Conservation (phyloP, 768 basidiomycete species). For the Jaapia argillacea region DNA sequence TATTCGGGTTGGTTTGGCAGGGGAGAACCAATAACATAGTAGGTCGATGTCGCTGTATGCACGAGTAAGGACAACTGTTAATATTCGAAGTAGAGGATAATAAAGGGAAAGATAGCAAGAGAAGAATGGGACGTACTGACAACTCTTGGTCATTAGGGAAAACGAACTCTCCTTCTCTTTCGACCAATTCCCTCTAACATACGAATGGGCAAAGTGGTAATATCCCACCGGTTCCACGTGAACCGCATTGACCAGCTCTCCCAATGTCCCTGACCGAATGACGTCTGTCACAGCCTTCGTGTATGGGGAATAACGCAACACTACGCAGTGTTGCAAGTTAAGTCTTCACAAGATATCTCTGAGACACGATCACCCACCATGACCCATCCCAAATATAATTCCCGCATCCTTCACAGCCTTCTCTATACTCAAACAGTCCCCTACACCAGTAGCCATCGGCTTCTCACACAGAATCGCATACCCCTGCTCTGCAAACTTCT, state of each 20-base stretch:
- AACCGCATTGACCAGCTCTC: slow-evolving; percentile 72
- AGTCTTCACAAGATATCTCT: neutral
- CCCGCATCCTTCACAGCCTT: slow-evolving; percentile 56
- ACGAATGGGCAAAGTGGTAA: slow-evolving; percentile 86
- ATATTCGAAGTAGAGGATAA: slow-evolving; percentile 1
- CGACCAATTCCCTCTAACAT: slow-evolving; percentile 77
- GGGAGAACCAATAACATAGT: slow-evolving; percentile 66
- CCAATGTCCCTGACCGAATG: slow-evolving; percentile 60
- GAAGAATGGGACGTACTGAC: slow-evolving; percentile 52
- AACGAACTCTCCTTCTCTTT: slow-evolving; percentile 64
- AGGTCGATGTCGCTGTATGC: slow-evolving; percentile 80
- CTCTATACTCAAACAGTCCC: slow-evolving; percentile 71
- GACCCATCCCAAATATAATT: slow-evolving; percentile 79
- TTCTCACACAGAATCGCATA: slow-evolving; percentile 92
- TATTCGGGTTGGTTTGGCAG: slow-evolving; percentile 52
- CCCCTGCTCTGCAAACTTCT: slow-evolving; percentile 69
- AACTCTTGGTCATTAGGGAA: slow-evolving; percentile 82
- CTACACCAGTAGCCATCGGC: slow-evolving; percentile 73
- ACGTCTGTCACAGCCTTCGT: slow-evolving; percentile 58
- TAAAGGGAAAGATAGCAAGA: too few species aligned
- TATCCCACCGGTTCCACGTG: slow-evolving; percentile 84
- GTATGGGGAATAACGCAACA: slow-evolving; percentile 84
- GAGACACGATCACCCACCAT: slow-evolving; percentile 38
- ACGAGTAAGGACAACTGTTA: neutral
- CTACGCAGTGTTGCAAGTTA: slow-evolving; percentile 24